phyloP scores from a whole-genome alignment of 164 flowering plant species.

The Santalum album region DNA sequence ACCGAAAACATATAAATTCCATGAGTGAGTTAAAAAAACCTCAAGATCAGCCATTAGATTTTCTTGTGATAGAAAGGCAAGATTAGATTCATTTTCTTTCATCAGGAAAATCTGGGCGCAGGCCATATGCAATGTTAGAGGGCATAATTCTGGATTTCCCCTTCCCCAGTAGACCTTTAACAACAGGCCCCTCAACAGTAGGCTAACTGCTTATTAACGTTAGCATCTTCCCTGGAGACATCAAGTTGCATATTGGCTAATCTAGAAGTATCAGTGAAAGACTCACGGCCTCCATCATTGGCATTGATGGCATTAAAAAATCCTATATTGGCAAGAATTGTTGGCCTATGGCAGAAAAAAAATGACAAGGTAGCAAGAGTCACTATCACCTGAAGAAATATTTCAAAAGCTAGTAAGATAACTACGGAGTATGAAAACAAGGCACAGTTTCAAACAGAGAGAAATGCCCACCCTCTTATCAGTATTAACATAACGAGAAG shows the following conservation, averaged over 20 bases:
- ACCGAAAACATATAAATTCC: background rate
- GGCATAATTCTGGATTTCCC: slow-evolving; percentile 86
- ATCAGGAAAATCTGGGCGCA: slow-evolving; percentile 74
- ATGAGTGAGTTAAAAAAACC: slow-evolving; percentile 25
- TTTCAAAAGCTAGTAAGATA: slow-evolving; percentile 6
- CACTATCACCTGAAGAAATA: slow-evolving; percentile 57
- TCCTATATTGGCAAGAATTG: slow-evolving; percentile 76
- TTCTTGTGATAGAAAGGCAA: slow-evolving; percentile 86
- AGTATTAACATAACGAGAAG: slow-evolving; percentile 51
- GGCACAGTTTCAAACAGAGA: background rate
- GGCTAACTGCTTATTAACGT: slow-evolving; percentile 28
- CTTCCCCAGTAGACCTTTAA: slow-evolving; percentile 77
- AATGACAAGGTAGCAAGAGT: slow-evolving; percentile 84
- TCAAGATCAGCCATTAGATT: slow-evolving; percentile 76
- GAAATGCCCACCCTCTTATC: slow-evolving; percentile 51
- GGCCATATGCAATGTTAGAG: slow-evolving; percentile 64
- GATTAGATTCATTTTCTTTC: slow-evolving; percentile 75
- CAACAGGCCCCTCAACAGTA: slow-evolving; percentile 39
- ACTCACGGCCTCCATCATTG: slow-evolving; percentile 35
- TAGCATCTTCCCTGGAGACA: slow-evolving; percentile 17
- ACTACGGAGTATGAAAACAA: background rate
- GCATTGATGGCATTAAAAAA: slow-evolving; percentile 71
- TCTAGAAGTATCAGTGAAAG: slow-evolving; percentile 36
- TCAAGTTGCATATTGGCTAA: slow-evolving; percentile 20
- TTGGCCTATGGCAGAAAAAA: slow-evolving; percentile 85